Percentiles rank a stretch among this genome's conserved stretches.
phyloP scores from a whole-genome alignment of 1,284 basidiomycete genomes.

The Sphaerobolus stellatus region DNA sequence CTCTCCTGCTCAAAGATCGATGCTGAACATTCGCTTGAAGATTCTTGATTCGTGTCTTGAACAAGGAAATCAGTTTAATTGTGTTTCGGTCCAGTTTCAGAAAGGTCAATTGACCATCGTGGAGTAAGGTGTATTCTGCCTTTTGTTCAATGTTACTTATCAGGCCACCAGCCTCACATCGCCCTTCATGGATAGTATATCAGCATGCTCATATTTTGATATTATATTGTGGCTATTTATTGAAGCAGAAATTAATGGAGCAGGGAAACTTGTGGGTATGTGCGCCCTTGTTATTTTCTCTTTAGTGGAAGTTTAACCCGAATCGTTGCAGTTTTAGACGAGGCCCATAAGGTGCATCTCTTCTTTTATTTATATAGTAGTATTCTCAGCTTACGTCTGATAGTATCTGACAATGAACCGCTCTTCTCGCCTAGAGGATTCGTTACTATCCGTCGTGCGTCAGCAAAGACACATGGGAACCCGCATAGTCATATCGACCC shows the following conservation, averaged over 20 bases:
- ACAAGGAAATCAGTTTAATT: constrained; percentile 11
- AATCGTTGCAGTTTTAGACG: constrained; percentile 44
- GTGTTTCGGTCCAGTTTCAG: constrained; percentile 20
- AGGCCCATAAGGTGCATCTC: constrained; percentile 64
- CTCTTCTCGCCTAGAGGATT: constrained; percentile 33
- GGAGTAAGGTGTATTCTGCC: constrained; percentile 18
- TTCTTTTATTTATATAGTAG: neutral
- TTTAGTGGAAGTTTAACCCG: neutral
- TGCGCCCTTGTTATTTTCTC: neutral
- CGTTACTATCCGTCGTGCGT: constrained; percentile 32
- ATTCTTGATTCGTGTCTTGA: constrained; percentile 25
- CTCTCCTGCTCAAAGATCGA: constrained; percentile 21
- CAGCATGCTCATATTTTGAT: constrained; percentile 70
- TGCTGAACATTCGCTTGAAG: constrained; percentile 25
- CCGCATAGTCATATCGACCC: constrained; percentile 33
- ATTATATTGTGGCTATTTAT: constrained; percentile 65
- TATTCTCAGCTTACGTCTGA: neutral
- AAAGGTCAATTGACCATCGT: constrained; percentile 28
- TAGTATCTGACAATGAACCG: constrained; percentile 59
- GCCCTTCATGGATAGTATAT: constrained; percentile 64
- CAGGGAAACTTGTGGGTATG: constrained; percentile 60
- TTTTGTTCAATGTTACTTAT: neutral
- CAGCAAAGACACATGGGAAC: constrained; percentile 36
- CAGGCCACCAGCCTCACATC: constrained; percentile 47
- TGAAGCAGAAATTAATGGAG: constrained; percentile 51